phyloP scores from a whole-genome alignment of 495 filamentous ascomycete species.

The Parathielavia appendiculata region DNA sequence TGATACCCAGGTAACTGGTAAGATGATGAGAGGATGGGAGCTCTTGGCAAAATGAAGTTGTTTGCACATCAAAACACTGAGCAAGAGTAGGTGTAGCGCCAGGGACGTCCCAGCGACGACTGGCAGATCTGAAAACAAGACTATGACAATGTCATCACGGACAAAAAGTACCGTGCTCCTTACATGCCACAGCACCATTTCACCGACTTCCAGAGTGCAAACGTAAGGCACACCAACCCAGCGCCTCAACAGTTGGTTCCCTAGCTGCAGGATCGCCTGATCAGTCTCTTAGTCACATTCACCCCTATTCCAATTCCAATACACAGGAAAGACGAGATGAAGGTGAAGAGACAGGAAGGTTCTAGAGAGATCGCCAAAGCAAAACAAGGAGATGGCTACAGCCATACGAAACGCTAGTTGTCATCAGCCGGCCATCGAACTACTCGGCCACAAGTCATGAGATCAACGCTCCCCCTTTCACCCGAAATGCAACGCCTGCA shows the following conservation, averaged over 20 bases:
- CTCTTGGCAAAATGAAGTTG: not conserved
- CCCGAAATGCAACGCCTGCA: not conserved
- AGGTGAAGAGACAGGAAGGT: no score
- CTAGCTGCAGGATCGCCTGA: not conserved
- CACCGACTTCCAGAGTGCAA: not conserved
- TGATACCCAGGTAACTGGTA: not conserved
- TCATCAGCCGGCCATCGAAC: not conserved
- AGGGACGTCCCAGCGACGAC: not conserved
- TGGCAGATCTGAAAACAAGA: conserved; percentile 1
- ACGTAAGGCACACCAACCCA: not conserved
- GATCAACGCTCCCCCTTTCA: not conserved
- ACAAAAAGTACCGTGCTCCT: not conserved
- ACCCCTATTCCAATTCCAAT: not conserved
- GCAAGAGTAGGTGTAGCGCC: not conserved
- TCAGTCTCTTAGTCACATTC: not conserved
- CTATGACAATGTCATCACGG: not conserved
- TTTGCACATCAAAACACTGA: not conserved
- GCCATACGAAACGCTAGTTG: not conserved
- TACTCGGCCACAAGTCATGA: not conserved
- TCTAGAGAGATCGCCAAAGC: not conserved
- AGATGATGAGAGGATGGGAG: not conserved
- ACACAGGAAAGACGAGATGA: not conserved
- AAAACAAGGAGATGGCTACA: not conserved
- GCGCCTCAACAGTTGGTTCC: not conserved
- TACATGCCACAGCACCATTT: not conserved